Percentiles rank a stretch among this genome's conserved stretches.
phyloP scores from a whole-genome alignment of 192 early-diverging fungal genomes.

The Gonapodya sp. region DNA sequence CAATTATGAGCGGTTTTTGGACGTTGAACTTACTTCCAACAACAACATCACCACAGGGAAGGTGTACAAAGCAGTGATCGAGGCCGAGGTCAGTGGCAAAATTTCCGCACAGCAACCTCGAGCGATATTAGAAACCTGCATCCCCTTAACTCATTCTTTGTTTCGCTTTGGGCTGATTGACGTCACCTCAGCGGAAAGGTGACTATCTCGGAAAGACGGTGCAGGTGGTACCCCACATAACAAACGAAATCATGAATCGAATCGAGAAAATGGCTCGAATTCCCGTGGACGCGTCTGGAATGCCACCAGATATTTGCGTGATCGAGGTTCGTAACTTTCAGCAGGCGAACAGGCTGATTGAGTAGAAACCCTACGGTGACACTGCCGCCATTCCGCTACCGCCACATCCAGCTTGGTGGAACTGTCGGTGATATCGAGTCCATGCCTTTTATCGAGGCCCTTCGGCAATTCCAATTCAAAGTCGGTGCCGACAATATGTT shows the following conservation, averaged over 20 bases:
- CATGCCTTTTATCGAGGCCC: conserved; percentile 98
- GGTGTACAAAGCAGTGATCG: conserved; percentile 92
- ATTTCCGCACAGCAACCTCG: background rate
- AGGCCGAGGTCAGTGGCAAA: conserved; percentile 52
- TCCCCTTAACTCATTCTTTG: conserved; percentile 3
- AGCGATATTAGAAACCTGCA: conserved; percentile 6
- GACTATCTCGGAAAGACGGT: conserved; percentile 98
- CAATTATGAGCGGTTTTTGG: conserved; percentile 98
- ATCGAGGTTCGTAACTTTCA: conserved; percentile 58
- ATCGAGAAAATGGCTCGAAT: conserved; percentile 88
- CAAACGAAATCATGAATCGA: conserved; percentile 96
- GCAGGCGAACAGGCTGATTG: background rate
- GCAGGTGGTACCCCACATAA: conserved; percentile 97
- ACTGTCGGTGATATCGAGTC: conserved; percentile 99
- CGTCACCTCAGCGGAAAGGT: conserved; percentile 62
- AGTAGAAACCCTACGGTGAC: no score
- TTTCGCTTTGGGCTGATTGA: conserved; percentile 15
- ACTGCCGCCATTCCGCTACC: no score
- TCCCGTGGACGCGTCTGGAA: conserved; percentile 70
- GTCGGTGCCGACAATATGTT: conserved; percentile 98
- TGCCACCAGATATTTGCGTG: conserved; percentile 92
- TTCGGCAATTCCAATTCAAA: conserved; percentile 99
- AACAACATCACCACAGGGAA: conserved; percentile 99
- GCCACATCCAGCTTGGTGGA: conserved; percentile 77
- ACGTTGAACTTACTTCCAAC: conserved; percentile 81